These are phyloP conservation scores for Nakazawaea wyomingensis DNA, from an alignment of 805 yeast species.

Conservation along the genomic window DNA sequence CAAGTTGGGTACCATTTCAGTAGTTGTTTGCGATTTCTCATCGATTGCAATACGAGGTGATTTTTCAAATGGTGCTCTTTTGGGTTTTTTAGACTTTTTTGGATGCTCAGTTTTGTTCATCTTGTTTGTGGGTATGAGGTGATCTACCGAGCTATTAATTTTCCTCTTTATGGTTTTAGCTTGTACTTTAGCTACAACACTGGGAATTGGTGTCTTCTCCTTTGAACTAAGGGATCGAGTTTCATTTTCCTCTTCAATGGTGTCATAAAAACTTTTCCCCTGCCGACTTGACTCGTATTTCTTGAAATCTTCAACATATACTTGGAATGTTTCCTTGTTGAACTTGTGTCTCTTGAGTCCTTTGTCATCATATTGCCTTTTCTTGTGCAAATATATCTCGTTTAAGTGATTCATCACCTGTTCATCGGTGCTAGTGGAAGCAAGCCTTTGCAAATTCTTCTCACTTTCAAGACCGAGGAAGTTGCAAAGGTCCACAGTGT, in stretches of 20 bases:
- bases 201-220: background rate
- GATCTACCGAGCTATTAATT: background rate
- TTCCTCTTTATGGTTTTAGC: no score
- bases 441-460: constrained; percentile 20
- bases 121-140: constrained; percentile 14
- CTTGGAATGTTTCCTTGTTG: constrained; percentile 23
- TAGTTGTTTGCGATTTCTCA: no score
- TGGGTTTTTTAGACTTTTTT: background rate
- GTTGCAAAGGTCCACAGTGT: constrained; percentile 28
- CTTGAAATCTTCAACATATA: constrained; percentile 26
- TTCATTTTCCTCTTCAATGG: constrained; percentile 17
- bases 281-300: constrained; percentile 19
- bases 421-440: constrained; percentile 20
- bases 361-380: constrained; percentile 22
- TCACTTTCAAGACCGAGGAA: constrained; percentile 24
- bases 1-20: no score
- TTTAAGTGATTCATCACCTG: constrained; percentile 25
- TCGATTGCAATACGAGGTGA: no score
- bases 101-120: background rate
- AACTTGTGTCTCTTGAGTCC: constrained; percentile 24
- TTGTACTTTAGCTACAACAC: no score
- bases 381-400: constrained; percentile 21
- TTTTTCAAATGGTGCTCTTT: no score
- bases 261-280: constrained; percentile 22
- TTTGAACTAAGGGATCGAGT: background rate